Conservation (phyloP, 1,284 basidiomycete species). For the Cryptococcus sp. region DNA sequence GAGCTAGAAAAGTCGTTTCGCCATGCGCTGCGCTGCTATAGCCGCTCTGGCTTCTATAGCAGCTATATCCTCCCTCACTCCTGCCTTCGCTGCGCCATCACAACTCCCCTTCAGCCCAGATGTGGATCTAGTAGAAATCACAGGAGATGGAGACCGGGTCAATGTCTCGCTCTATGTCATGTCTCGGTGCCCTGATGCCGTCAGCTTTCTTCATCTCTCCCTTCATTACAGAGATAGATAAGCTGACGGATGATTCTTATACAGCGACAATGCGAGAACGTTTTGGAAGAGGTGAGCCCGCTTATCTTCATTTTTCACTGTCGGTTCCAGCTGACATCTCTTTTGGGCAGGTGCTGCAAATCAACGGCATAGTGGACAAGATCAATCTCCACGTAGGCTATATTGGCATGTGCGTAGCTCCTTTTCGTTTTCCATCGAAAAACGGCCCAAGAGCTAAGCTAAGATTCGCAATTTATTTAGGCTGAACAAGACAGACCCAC, state of each 20-base stretch:
- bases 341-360: slow-evolving; percentile 62
- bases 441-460: not conserved
- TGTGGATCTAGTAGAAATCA: too few species aligned
- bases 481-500: slow-evolving; percentile 63
- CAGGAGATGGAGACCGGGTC: slow-evolving; percentile 24
- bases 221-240: not conserved
- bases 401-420: slow-evolving; percentile 66
- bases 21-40: too few species aligned
- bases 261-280: slow-evolving; percentile 63
- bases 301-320: not conserved
- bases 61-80: too few species aligned
- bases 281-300: slow-evolving; percentile 61
- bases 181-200: slow-evolving; percentile 52
- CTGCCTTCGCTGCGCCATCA: too few species aligned
- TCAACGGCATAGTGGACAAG: slow-evolving; percentile 60
- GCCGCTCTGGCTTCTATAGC: too few species aligned
- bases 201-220: slow-evolving; percentile 25
- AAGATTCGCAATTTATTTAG: slow-evolving; percentile 50
- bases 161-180: slow-evolving; percentile 51
- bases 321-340: not conserved
- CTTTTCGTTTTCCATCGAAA: not conserved
- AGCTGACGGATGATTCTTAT: not conserved
- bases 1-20: too few species aligned
- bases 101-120: too few species aligned
- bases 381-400: slow-evolving; percentile 70